These are phyloP conservation scores for Phaeomoniella chlamydospora DNA, from an alignment of 2,329 filamentous ascomycete genomes.

Conservation along the genomic window DNA sequence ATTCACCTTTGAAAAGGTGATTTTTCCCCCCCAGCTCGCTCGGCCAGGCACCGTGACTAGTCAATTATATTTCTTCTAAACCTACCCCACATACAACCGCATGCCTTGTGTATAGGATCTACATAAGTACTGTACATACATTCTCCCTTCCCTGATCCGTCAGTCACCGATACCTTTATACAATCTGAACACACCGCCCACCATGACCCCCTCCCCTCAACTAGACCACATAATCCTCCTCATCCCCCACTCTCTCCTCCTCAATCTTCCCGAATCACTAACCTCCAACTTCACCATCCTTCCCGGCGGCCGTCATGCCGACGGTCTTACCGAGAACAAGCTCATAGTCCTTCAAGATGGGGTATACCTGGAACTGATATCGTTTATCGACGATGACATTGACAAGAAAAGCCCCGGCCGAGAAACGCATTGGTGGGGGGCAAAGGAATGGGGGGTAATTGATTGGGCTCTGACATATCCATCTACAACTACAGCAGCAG, in stretches of 20 bases:
- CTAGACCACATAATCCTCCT: conserved; percentile 54
- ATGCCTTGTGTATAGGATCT: no score
- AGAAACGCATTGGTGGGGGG: conserved; percentile 42
- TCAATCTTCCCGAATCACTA: conserved; percentile 34
- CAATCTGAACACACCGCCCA: no score
- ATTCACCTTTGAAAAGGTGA: no score
- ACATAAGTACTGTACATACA: no score
- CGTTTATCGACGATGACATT: conserved; percentile 37
- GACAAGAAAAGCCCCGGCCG: conserved; percentile 16
- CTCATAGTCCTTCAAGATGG: conserved; percentile 50
- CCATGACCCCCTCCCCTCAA: no score
- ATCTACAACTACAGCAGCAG: neutral
- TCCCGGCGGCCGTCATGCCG: conserved; percentile 47
- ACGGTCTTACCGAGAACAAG: conserved; percentile 45
- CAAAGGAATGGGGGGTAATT: neutral
- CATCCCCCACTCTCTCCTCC: conserved; percentile 35
- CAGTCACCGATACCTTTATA: no score
- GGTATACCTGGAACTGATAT: conserved; percentile 52
- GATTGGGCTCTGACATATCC: neutral
- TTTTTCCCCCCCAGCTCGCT: no score
- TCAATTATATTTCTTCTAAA: no score
- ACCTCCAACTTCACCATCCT: conserved; percentile 41
- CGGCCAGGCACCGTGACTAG: no score
- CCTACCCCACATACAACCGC: no score
- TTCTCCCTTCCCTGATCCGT: no score